A percentile compares a stretch with the other conserved stretches of the same genome.
Evolutionary conservation across 1,284 basidiomycete species (phyloP).

Genomic region (Exsudoporus floridanus): DNA sequence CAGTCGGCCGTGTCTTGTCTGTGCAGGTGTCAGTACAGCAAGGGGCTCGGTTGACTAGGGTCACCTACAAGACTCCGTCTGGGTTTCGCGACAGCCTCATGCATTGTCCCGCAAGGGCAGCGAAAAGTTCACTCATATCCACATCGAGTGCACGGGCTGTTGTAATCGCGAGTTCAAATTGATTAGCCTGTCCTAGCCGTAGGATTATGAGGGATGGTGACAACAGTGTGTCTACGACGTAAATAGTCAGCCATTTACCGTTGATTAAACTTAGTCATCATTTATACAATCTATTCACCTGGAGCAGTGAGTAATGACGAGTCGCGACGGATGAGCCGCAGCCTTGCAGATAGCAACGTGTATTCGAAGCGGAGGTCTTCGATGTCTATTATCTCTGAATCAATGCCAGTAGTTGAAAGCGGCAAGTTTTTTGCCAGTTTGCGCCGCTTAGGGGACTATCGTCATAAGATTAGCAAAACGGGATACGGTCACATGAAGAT

Average conservation of each 20-base stretch:
- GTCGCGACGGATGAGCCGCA: constrained; percentile 71
- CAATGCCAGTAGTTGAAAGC: constrained; percentile 62
- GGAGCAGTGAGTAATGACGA: constrained; percentile 50
- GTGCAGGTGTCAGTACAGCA: constrained; percentile 16
- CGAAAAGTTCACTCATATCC: constrained; percentile 87
- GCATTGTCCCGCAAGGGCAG: constrained; percentile 76
- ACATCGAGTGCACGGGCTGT: constrained; percentile 76
- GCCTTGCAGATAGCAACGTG: constrained; percentile 73
- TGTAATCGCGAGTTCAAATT: constrained; percentile 79
- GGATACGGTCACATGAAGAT: constrained; percentile 21
- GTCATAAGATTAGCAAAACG: constrained; percentile 24
- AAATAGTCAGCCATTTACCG: constrained; percentile 15
- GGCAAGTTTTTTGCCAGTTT: constrained; percentile 79
- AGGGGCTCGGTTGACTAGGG: constrained; percentile 6
- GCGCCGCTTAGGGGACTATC: constrained; percentile 63
- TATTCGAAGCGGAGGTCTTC: constrained; percentile 86
- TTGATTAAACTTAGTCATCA: constrained; percentile 18
- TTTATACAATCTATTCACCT: constrained; percentile 39
- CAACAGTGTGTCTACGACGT: constrained; percentile 56
- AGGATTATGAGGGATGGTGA: constrained; percentile 76
- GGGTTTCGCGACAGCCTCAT: constrained; percentile 66
- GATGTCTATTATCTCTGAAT: constrained; percentile 78
- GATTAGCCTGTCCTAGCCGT: constrained; percentile 76
- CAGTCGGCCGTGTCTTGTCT: constrained; percentile 74
- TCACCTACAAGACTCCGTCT: constrained; percentile 53